phyloP scores from a whole-genome alignment of 192 early-diverging fungal species.

The Blastocladiella britannica region DNA sequence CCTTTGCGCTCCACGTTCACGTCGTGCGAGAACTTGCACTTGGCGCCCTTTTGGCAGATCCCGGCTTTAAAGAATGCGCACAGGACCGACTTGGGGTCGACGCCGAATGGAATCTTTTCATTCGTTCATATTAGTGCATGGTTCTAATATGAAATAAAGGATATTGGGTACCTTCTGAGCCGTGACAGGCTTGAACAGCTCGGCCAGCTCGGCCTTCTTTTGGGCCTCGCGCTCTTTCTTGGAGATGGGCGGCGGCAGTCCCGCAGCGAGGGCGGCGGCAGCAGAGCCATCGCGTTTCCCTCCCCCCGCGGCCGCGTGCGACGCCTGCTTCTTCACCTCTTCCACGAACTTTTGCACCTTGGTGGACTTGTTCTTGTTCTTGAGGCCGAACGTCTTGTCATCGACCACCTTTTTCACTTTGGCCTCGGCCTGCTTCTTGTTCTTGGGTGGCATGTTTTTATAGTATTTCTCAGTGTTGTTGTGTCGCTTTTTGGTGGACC shows the following conservation, averaged over 20 bases:
- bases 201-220: conserved; percentile 73
- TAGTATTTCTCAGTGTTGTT: no score
- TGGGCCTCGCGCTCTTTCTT: conserved; percentile 65
- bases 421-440: conserved; percentile 36
- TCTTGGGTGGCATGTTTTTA: conserved; percentile 70
- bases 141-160: no score
- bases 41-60: conserved; percentile 65
- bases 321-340: conserved; percentile 70
- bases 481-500: no score
- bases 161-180: no score
- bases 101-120: conserved; percentile 98
- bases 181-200: conserved; percentile 75
- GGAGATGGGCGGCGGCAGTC: background rate
- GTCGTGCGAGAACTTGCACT: conserved; percentile 98
- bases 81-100: conserved; percentile 85
- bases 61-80: conserved; percentile 87
- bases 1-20: conserved; percentile 68
- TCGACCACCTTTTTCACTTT: conserved; percentile 66
- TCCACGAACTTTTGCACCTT: conserved; percentile 82
- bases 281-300: no score
- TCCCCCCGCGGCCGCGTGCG: conserved; percentile 11
- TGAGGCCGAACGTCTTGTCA: conserved; percentile 96
- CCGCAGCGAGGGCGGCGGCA: no score
- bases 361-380: conserved; percentile 92
- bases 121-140: no score